Base-by-base conservation (phyloP, 352 stramenopile species). In the Phytophthora pinifolia region DNA sequence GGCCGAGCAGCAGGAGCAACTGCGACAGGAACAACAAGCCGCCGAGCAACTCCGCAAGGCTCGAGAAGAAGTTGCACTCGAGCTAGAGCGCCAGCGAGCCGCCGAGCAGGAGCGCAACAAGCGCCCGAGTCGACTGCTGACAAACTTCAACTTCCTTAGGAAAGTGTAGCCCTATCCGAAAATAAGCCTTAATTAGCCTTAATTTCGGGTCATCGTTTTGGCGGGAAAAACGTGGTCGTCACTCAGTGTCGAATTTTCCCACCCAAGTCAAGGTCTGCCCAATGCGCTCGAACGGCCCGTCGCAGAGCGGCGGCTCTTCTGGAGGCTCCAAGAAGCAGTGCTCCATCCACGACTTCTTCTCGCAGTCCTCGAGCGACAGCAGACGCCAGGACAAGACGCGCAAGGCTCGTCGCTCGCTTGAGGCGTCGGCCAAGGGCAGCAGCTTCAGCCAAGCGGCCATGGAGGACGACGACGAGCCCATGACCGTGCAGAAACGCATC, bases 331-430 rank as follows among this genome's bases (percentile, higher is more conserved):
- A 89, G 70, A 92, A 90, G 58, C 84, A 94, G 67, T 82, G 84
- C 25, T 92, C 81, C 9, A 88, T 94, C 54, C 80, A 89, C 64
- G 84, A 94, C 49, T 94, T 92, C 54, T 94, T 94, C 57, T 72
- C 74, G 3, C 76, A 87, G 66, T 47, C 55, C 4, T 29, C 31
- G 7, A 15, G 22, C n/a, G 71, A 50, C 45, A 65, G 48, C 12
- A 46, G 34, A 43, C 46, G 48, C 33, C 34, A 52, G 18, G 47
- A 54, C 35, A 81, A 67, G n/a, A 27, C 63, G 35, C 65, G 63
- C 39, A 82, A 82, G 63, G 62, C 53, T 30, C 66, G 65, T 10
- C 65, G 65, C 5, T 69, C 58, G 14, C 51, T 73, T 1, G 65
- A 73, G 42, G 65, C 65, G n/a, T 65, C 65, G 12, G 60, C 65